phyloP scores from a whole-genome alignment of 108 stramenopile species.

The Cyclotella atomus region DNA sequence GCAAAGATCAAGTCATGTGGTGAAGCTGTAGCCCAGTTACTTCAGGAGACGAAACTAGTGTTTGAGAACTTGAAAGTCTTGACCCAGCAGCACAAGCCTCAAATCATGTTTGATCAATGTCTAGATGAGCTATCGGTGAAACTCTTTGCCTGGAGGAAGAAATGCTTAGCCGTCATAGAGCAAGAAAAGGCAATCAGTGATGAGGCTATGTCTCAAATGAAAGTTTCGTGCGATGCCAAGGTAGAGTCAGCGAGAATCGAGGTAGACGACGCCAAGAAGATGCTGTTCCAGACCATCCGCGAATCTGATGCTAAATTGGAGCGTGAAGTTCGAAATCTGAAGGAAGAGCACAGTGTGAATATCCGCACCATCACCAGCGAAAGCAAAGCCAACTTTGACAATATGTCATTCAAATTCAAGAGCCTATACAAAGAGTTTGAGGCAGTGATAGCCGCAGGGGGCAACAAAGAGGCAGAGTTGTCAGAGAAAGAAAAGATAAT shows the following conservation, averaged over 20 bases:
- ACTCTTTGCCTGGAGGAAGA: slow-evolving; percentile 6
- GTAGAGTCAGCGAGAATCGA: slow-evolving; percentile 21
- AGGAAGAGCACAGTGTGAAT: slow-evolving; percentile 34
- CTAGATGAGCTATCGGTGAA: neutral
- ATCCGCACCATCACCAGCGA: slow-evolving; percentile 11
- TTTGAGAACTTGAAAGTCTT: slow-evolving; percentile 3
- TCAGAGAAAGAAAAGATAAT: slow-evolving; percentile 23
- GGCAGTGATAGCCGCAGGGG: neutral
- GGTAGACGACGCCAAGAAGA: slow-evolving; percentile 35
- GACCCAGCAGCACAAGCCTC: neutral
- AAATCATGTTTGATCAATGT: neutral
- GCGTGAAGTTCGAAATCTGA: slow-evolving; percentile 22
- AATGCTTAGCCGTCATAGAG: slow-evolving; percentile 6
- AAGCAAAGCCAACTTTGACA: slow-evolving; percentile 13
- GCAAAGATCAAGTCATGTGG: slow-evolving; percentile 4
- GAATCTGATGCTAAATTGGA: slow-evolving; percentile 36
- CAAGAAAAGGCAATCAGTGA: slow-evolving; percentile 19
- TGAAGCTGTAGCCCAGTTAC: neutral
- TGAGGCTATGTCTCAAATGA: slow-evolving; percentile 18
- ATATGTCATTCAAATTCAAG: slow-evolving; percentile 8
- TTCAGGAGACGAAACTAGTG: slow-evolving; percentile 7
- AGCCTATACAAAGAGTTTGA: slow-evolving; percentile 24
- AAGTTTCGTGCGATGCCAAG: slow-evolving; percentile 9
- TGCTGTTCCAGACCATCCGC: slow-evolving; percentile 38
- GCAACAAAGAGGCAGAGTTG: slow-evolving; percentile 7